Evolutionary conservation across 768 basidiomycete genomes (phyloP).

Genomic region (Hericium erinaceus): DNA sequence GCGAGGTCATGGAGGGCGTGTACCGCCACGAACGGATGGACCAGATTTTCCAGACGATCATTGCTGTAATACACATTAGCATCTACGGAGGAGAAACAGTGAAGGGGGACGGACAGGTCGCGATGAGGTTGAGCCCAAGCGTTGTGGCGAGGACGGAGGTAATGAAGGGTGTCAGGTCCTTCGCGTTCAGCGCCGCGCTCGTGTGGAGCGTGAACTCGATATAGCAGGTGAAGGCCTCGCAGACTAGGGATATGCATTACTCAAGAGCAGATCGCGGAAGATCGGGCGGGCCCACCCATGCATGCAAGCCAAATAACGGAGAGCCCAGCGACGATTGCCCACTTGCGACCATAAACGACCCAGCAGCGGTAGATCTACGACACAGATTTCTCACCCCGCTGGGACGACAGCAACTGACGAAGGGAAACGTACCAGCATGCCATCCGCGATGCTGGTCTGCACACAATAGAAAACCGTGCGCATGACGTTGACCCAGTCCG

Average conservation of each 20-base stretch:
- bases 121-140: neutral
- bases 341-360: slow-evolving; percentile 16
- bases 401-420: neutral
- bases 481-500: slow-evolving; percentile 33
- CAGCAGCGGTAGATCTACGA: slow-evolving; percentile 18
- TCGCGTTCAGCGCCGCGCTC: neutral
- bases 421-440: slow-evolving; percentile 26
- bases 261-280: neutral
- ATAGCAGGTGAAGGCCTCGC: slow-evolving; percentile 5
- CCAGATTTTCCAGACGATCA: neutral
- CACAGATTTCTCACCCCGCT: neutral
- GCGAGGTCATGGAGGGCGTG: neutral
- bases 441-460: slow-evolving; percentile 35
- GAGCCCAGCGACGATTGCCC: slow-evolving; percentile 11
- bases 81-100: neutral
- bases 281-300: slow-evolving; percentile 5
- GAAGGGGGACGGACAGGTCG: neutral
- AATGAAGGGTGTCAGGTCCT: neutral
- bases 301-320: slow-evolving; percentile 16
- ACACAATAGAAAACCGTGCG: slow-evolving; percentile 30
- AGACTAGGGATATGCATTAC: neutral
- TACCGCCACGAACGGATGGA: neutral
- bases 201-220: slow-evolving; percentile 3
- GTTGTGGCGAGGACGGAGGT: neutral
- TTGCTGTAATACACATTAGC: neutral